These are phyloP conservation scores for Leptomonas seymouri DNA, from an alignment of 208 protist genomes.

Conservation along the genomic window DNA sequence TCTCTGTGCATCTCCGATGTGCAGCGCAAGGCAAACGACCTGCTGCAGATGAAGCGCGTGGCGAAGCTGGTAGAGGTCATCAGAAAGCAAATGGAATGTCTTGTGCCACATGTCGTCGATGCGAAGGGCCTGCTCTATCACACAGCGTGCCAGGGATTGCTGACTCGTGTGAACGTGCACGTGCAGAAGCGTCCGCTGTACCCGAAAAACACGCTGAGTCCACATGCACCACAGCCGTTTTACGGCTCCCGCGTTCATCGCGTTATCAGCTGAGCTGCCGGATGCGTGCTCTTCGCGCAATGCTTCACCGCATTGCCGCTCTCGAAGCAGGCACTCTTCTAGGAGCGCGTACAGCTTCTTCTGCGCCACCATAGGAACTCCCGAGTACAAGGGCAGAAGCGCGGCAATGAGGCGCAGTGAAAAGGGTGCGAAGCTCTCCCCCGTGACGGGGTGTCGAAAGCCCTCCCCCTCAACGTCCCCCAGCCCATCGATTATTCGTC, in stretches of 20 bases:
- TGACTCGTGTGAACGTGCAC: constrained; percentile 60
- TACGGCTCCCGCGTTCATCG: neutral
- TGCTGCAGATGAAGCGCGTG: constrained; percentile 47
- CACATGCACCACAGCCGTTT: constrained; percentile 28
- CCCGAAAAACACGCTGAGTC: constrained; percentile 42
- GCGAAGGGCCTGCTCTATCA: constrained; percentile 50
- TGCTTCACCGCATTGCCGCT: constrained; percentile 17
- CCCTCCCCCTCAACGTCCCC: constrained; percentile 71
- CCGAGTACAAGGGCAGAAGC: constrained; percentile 66
- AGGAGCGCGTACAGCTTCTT: constrained; percentile 59
- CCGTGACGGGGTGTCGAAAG: constrained; percentile 52
- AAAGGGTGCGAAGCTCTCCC: constrained; percentile 77
- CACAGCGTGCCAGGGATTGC: constrained; percentile 51
- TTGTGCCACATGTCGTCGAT: constrained; percentile 28
- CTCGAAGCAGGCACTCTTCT: constrained; percentile 45
- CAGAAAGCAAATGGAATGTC: constrained; percentile 20
- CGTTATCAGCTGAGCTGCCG: neutral
- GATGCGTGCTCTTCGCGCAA: neutral
- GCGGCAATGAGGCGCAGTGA: constrained; percentile 75
- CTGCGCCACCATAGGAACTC: constrained; percentile 58
- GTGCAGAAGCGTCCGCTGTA: constrained; percentile 64
- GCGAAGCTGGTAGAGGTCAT: constrained; percentile 30
- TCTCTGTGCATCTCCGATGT: constrained; percentile 28
- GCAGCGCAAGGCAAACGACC: constrained; percentile 40
- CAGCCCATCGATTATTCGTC: constrained; percentile 60